These are phyloP conservation scores for Alternaria arbusti DNA, from an alignment of 2,329 filamentous ascomycete genomes.

Conservation along the genomic window DNA sequence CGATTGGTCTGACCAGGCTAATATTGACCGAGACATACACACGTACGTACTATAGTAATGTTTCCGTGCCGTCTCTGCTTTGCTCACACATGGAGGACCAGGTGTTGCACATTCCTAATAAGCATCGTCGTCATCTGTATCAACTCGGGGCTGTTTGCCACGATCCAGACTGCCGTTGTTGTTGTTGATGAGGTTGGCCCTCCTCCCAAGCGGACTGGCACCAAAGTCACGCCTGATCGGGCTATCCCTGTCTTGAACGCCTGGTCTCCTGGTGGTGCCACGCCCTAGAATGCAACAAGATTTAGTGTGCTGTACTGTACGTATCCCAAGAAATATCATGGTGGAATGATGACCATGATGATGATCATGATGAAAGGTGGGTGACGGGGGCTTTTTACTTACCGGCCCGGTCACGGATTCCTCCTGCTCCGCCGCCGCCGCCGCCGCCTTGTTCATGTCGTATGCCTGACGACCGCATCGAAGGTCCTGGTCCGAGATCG, in stretches of 20 bases:
- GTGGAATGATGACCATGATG: not conserved
- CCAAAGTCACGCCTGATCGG: not conserved
- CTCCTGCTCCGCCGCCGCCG: not conserved
- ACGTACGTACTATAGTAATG: not conserved
- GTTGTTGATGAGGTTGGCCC: not conserved
- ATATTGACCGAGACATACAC: not conserved
- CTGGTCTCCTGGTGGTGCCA: not conserved
- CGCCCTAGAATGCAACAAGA: not conserved
- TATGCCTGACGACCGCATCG: not conserved
- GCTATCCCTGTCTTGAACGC: constrained; percentile 3
- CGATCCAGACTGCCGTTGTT: not conserved
- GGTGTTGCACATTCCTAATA: constrained; percentile 2
- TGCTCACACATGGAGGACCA: not conserved
- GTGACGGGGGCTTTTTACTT: not conserved
- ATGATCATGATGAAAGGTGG: not conserved
- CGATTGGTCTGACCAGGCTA: not conserved
- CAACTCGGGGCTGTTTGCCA: constrained; percentile 19
- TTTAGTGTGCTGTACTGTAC: not conserved
- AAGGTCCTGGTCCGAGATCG: not conserved
- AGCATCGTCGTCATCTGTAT: constrained; percentile 24
- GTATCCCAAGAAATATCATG: not conserved
- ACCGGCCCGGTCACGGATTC: constrained; percentile 1
- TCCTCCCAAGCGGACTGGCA: not conserved
- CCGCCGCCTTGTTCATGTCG: not conserved
- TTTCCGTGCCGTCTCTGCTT: not conserved